Evolutionary conservation across 345 rosid genomes (phyloP).

Genomic region (Carallia brachiata): DNA sequence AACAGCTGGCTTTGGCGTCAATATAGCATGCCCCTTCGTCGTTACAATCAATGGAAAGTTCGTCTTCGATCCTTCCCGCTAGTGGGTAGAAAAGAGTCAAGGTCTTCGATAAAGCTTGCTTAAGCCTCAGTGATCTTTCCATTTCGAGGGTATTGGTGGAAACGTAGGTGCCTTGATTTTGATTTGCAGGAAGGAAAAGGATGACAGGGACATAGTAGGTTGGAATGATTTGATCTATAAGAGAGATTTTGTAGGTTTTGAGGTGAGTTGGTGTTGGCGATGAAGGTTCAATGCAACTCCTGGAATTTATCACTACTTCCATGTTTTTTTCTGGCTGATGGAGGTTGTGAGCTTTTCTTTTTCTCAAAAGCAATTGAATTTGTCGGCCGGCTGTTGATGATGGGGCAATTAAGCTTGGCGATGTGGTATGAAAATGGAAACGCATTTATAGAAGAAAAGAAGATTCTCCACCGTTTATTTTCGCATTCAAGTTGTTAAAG

Average conservation of each 20-base stretch:
- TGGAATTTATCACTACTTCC: conserved; percentile 10
- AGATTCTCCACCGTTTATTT: no score
- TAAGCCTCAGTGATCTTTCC: background rate
- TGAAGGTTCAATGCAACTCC: background rate
- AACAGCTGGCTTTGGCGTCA: background rate
- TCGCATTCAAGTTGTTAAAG: no score
- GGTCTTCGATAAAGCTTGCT: conserved; percentile 14
- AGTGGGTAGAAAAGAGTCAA: conserved; percentile 11
- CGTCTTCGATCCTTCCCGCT: conserved; percentile 10
- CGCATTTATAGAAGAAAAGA: no score
- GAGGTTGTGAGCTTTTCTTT: no score
- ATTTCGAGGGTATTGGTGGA: no score
- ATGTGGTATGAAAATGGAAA: no score
- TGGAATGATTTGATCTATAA: conserved; percentile 10
- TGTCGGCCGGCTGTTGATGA: no score
- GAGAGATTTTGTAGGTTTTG: conserved; percentile 10
- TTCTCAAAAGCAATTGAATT: no score
- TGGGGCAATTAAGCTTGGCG: no score
- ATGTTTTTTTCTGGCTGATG: background rate
- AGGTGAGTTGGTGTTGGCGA: conserved; percentile 14
- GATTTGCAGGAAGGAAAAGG: conserved; percentile 2
- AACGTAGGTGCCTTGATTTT: background rate
- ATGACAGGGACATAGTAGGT: background rate
- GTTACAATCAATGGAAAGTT: conserved; percentile 9
- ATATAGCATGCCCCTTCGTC: conserved; percentile 4